Base-by-base conservation (phyloP, 192 early-diverging fungal genomes). In the Diversispora eburnea region DNA sequence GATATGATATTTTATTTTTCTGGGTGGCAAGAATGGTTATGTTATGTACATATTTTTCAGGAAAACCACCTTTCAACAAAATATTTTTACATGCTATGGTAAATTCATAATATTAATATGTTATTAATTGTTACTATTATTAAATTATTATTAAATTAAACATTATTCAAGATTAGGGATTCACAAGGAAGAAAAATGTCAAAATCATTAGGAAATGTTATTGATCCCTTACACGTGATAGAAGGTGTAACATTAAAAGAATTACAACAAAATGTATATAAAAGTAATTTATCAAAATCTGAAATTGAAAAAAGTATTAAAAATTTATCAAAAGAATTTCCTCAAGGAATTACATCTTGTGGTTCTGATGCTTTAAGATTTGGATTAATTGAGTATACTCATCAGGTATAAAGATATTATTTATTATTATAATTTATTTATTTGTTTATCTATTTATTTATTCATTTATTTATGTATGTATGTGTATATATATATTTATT, bases 1-100 rank as follows among this genome's bases (percentile, higher is more conserved):
- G 97, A 0, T 90, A 88, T 65, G 97, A 99, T 81, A 99, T 99
- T 79, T 79, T 99, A 70, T 99, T 98, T 81, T 99, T 99, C 80
- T 99, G 97, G 96, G 92, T 99, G 13, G 94, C 94, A 8, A 85
- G 95, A 65, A 99, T 99, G 97, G 91, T 92, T 8, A 99, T 99
- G 94, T 80, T 99, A 57, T 91, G 93, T 66, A 90, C 89, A 42
- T 87, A 94, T 73, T 88, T 99, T 72, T 89, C 92, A 10, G 85
- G 86, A 3, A 70, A 90, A 41, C 87, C 90, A 8, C 94, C 95
- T 0, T 99, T 99, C 80, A 89, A 90, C 43, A 88, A 87, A 47
- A 90, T 98, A 12, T 90, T 93, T 79, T 89, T 96, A 72, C 97
- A 99, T 78, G 91, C 93, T 0, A 95, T 99, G 96, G 94, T 97